Evolutionary conservation across 352 stramenopile genomes (phyloP), one percentile per base, ranked within the genome.

Genomic region (Globisporangium canariense): DNA sequence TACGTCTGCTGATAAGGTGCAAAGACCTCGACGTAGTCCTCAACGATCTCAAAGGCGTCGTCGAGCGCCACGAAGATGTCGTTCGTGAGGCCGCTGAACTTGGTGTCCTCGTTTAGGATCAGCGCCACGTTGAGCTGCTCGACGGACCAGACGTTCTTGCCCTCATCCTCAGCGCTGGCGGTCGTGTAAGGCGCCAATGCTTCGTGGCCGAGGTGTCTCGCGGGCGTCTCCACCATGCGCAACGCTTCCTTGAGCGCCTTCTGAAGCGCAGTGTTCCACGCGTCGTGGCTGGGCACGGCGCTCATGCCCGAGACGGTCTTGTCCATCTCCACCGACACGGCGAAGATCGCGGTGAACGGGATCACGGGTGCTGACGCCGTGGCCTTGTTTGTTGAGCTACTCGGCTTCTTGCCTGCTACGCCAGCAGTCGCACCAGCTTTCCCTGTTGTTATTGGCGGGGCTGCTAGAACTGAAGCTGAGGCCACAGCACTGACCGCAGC

Each of bases 1-100:
- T 85, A 98, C 30, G 87, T 94, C 34, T 96, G 79, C 57, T 90
- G 77, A 61, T 88, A 98, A 14, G 93, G 93, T 0, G 84, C 52
- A 59, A 98, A 98, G 0, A 97, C 76, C 38, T 93, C 77, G 62
- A 94, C 78, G 67, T 98, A 98, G 18, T 96, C 84, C 22, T 92
- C 82, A 0, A 97, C 80, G 2, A 81, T 68, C 38, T 93, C 83
- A 55, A 94, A 92, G 0, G 82, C 83, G 66, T 93, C 84, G 50
- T 93, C 86, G 1, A 96, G 64, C 1, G 85, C 75, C 2, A 90
- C 75, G 43, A 95, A 94, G 40, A 96, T 94, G 55, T 94, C 87
- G 50, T 91, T 91, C 1, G 86, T 93, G 18, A 94, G 78, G 46
- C 79, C 74, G 54, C 77, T 91, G 68, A 95, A 96, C 61, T 79